phyloP scores from a whole-genome alignment of 768 basidiomycete species.

The Boletus eberwhitei region DNA sequence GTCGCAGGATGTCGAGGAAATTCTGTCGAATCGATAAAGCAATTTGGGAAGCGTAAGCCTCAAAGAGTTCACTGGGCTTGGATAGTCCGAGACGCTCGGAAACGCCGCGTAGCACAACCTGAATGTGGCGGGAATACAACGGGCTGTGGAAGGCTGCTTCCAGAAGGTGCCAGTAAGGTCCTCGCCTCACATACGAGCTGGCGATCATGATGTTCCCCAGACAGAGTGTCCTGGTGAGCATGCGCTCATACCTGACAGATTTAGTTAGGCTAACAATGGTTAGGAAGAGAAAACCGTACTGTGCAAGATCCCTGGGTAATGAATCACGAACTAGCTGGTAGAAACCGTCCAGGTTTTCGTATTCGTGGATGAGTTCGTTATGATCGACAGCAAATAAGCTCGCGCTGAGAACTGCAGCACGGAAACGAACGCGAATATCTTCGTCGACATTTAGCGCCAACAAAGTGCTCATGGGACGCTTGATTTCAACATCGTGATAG shows the following conservation, averaged over 20 bases:
- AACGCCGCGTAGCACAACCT: slow-evolving; percentile 57
- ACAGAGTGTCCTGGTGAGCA: slow-evolving; percentile 68
- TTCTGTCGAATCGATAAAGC: slow-evolving; percentile 59
- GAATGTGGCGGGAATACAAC: slow-evolving; percentile 32
- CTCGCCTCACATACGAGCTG: slow-evolving; percentile 72
- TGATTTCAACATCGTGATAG: slow-evolving; percentile 27
- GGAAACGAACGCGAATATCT: slow-evolving; percentile 84
- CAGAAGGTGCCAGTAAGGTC: slow-evolving; percentile 85
- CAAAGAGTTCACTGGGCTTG: slow-evolving; percentile 62
- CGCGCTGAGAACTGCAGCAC: slow-evolving; percentile 59
- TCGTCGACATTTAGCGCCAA: slow-evolving; percentile 57
- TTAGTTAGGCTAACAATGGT: slow-evolving; percentile 9
- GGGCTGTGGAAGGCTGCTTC: slow-evolving; percentile 51
- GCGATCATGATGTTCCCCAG: slow-evolving; percentile 78
- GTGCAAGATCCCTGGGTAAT: slow-evolving; percentile 43
- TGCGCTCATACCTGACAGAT: slow-evolving; percentile 60
- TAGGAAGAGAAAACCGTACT: slow-evolving; percentile 39
- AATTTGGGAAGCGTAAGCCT: slow-evolving; percentile 74
- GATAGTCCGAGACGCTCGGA: slow-evolving; percentile 65
- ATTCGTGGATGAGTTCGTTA: slow-evolving; percentile 28
- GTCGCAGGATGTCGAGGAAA: slow-evolving; percentile 48
- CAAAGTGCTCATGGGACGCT: slow-evolving; percentile 45
- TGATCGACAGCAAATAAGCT: slow-evolving; percentile 48
- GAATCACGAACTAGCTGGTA: slow-evolving; percentile 48
- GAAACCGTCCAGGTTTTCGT: slow-evolving; percentile 24